phyloP scores from a whole-genome alignment of 1,284 basidiomycete species.

The Mycena sp. region DNA sequence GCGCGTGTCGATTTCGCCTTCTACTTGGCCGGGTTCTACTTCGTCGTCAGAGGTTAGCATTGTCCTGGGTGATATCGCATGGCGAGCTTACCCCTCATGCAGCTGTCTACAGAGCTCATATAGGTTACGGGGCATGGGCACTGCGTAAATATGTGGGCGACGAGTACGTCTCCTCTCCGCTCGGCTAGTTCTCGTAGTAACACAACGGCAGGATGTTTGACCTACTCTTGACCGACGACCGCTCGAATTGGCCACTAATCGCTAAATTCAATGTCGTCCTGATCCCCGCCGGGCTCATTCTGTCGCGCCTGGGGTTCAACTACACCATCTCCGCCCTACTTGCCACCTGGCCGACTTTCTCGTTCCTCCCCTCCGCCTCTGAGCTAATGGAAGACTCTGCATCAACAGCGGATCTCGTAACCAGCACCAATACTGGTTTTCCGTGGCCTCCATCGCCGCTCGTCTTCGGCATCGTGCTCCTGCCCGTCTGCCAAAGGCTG shows the following conservation, averaged over 20 bases:
- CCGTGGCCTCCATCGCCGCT: slow-evolving; percentile 72
- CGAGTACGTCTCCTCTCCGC: slow-evolving; percentile 56
- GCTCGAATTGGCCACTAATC: slow-evolving; percentile 73
- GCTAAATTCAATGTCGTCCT: slow-evolving; percentile 77
- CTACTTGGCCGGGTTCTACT: slow-evolving; percentile 37
- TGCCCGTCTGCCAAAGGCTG: slow-evolving; percentile 57
- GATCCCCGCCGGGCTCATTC: slow-evolving; percentile 64
- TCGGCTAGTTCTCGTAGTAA: background rate
- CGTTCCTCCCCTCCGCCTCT: slow-evolving; percentile 53
- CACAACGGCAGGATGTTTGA: slow-evolving; percentile 59
- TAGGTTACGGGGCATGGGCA: slow-evolving; percentile 79
- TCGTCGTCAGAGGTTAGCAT: slow-evolving; percentile 18
- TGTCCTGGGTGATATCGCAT: background rate
- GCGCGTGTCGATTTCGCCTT: slow-evolving; percentile 17
- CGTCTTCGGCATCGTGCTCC: slow-evolving; percentile 60
- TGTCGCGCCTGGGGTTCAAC: slow-evolving; percentile 62
- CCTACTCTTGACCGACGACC: slow-evolving; percentile 69
- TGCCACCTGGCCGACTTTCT: slow-evolving; percentile 64
- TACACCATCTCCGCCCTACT: slow-evolving; percentile 58
- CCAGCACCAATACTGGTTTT: slow-evolving; percentile 26
- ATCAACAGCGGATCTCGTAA: background rate
- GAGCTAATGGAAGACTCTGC: slow-evolving; percentile 10
- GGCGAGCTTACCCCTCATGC: background rate
- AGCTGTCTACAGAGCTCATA: slow-evolving; percentile 72
- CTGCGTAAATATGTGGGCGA: slow-evolving; percentile 72